A percentile compares a stretch with the other conserved stretches of the same genome.
These are phyloP conservation scores for Phytophthora megakarya DNA, from an alignment of 352 stramenopile species.

Conservation along the genomic window DNA sequence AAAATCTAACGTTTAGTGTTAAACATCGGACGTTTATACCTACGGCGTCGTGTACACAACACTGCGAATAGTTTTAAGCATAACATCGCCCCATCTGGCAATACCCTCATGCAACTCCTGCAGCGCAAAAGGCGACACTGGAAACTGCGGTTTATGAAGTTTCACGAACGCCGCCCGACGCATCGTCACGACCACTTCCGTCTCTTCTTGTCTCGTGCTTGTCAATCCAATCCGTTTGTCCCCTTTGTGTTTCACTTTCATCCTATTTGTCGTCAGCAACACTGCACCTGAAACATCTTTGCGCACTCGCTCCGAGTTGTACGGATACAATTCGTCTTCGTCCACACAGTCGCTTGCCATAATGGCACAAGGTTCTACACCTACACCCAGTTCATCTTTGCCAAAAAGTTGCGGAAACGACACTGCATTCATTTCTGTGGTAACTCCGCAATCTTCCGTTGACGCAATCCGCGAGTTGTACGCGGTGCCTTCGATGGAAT, in stretches of 20 bases:
- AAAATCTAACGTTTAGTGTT: no score
- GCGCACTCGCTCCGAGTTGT: slow-evolving; percentile 37
- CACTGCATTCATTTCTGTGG: slow-evolving; percentile 40
- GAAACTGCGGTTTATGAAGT: slow-evolving; percentile 31
- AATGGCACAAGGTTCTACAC: slow-evolving; percentile 26
- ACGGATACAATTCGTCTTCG: slow-evolving; percentile 48
- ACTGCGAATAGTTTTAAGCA: slow-evolving; percentile 40
- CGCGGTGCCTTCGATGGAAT: slow-evolving; percentile 31
- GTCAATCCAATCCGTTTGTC: slow-evolving; percentile 9
- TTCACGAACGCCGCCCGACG: slow-evolving; percentile 30
- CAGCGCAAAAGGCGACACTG: slow-evolving; percentile 25
- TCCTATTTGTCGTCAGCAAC: slow-evolving; percentile 21
- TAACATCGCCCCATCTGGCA: slow-evolving; percentile 38
- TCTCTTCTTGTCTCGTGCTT: slow-evolving; percentile 15
- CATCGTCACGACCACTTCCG: slow-evolving; percentile 41
- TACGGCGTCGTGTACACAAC: slow-evolving; percentile 36
- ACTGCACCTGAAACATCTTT: slow-evolving; percentile 40
- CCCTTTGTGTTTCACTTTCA: slow-evolving; percentile 13
- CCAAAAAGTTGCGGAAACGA: slow-evolving; percentile 34
- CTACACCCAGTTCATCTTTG: slow-evolving; percentile 19
- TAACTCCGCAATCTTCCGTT: slow-evolving; percentile 25
- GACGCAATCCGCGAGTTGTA: slow-evolving; percentile 38
- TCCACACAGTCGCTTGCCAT: slow-evolving; percentile 37
- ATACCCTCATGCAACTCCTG: slow-evolving; percentile 38
- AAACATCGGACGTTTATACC: no score